These are phyloP conservation scores for Bryum argenteum DNA, from an alignment of 225 moss, liverwort and hornwort species.

Conservation along the genomic window DNA sequence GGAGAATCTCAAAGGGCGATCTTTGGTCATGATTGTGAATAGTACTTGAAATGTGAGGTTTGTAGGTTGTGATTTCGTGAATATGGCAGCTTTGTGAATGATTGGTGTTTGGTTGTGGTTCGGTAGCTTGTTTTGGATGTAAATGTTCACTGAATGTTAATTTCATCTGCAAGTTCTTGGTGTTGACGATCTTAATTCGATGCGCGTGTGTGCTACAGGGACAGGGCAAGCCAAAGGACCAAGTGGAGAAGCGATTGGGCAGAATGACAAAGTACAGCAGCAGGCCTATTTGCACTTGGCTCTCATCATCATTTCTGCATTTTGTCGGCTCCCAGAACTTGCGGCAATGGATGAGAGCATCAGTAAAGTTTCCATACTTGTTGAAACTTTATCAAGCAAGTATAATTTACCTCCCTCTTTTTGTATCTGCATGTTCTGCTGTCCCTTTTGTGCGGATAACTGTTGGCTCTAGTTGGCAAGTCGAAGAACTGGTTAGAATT, in stretches of 20 bases:
- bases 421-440: slow-evolving; percentile 30
- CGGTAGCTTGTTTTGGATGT: not conserved
- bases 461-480: slow-evolving; percentile 1
- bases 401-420: slow-evolving; percentile 64
- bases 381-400: slow-evolving; percentile 85
- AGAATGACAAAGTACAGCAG: slow-evolving; percentile 56
- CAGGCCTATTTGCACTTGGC: slow-evolving; percentile 84
- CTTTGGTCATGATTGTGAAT: slow-evolving; percentile 14
- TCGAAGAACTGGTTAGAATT: slow-evolving; percentile 13
- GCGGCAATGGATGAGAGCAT: slow-evolving; percentile 81
- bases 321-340: slow-evolving; percentile 86
- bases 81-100: slow-evolving; percentile 10
- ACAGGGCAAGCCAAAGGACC: slow-evolving; percentile 49
- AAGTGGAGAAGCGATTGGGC: slow-evolving; percentile 41
- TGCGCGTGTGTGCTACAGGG: slow-evolving; percentile 36
- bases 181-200: slow-evolving; percentile 18
- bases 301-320: slow-evolving; percentile 81
- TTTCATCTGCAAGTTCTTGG: not conserved
- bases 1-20: not conserved
- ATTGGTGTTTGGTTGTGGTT: slow-evolving; percentile 19
- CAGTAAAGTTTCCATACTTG: slow-evolving; percentile 78
- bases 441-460: slow-evolving; percentile 23
- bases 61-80: slow-evolving; percentile 12
- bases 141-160: slow-evolving; percentile 13
- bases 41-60: not conserved